Evolutionary conservation across 139 green algal species (phyloP), one percentile per base, ranked within the genome.

Genomic region (Chlamydomonas sphaeroides): DNA sequence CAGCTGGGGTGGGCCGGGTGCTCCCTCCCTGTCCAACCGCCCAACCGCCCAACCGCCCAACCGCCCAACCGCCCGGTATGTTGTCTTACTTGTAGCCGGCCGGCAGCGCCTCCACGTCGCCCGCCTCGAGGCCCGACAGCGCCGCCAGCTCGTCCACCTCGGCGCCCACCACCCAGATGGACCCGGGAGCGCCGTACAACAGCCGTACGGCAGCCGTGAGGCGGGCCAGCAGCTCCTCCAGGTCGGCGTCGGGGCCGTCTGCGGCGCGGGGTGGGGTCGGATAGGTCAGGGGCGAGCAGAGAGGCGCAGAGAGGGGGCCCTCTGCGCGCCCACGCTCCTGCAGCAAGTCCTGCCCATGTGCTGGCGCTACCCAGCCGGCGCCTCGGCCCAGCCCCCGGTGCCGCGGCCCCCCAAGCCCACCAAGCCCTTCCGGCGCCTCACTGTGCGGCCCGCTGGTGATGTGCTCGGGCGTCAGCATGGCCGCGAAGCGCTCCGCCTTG

Each of bases 61-160:
- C n/a, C n/a, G n/a, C n/a, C n/a, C n/a, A n/a, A n/a, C n/a, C n/a
- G n/a, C n/a, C n/a, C n/a, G n/a, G n/a, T n/a, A n/a, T 38, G 17
- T 67, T 28, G 7, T 48, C 76, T 65, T 33, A 83, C 77, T 70
- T 84, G 77, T 82, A 82, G 3, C 62, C 75, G 10, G 42, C 32
- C 23, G 75, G 75, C 20, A 82, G 75, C 61, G 75, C 75, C 75
- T 72, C 75, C 75, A 72, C 75, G 41, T 82, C 75, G 10, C 18
- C 61, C 25, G 62, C 8, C 21, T 82, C 75, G 62, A 82, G 75
- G 8, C 75, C 45, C 30, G 38, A 28, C 10, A 82, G 75, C 33
- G 75, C n/a, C 33, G 65, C 75, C 42, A 82, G 75, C 63, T 82
- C 75, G 45, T 82, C 75, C 61, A 82, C 25, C 63, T 82, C 75